Percentiles rank a stretch among this genome's conserved stretches.
These are phyloP conservation scores for Dipteronia sinensis DNA, from an alignment of 345 rosid genomes.

Conservation along the genomic window DNA sequence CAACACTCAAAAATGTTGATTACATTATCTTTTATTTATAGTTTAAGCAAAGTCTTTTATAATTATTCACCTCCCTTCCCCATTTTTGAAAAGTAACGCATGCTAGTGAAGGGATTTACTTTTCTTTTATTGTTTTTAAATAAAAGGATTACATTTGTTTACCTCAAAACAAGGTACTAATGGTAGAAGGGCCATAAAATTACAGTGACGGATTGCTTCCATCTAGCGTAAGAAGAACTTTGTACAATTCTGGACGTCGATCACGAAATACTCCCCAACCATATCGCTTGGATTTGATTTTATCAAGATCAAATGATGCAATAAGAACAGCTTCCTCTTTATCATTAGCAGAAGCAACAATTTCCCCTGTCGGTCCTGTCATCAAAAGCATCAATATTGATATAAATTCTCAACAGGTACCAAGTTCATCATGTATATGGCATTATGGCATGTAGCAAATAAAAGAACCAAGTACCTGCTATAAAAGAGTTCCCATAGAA, in stretches of 20 bases:
- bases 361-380: slow-evolving; percentile 85
- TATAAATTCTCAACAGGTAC: not conserved
- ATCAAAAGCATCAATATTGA: slow-evolving; percentile 10
- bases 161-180: slow-evolving; percentile 20
- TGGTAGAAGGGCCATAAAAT: slow-evolving; percentile 9
- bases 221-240: slow-evolving; percentile 88
- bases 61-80: not conserved
- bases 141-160: slow-evolving; percentile 12
- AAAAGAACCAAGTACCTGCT: slow-evolving; percentile 51
- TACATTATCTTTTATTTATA: not conserved
- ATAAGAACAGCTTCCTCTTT: slow-evolving; percentile 76
- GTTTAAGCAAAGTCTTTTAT: not conserved
- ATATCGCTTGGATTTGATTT: slow-evolving; percentile 70
- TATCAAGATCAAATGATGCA: slow-evolving; percentile 77
- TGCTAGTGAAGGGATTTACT: not conserved
- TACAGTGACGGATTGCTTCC: slow-evolving; percentile 47
- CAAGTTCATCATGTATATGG: slow-evolving; percentile 7
- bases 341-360: slow-evolving; percentile 69
- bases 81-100: not conserved
- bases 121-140: not conserved
- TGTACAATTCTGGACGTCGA: slow-evolving; percentile 82
- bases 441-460: not conserved
- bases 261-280: slow-evolving; percentile 95
- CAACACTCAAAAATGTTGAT: not conserved
- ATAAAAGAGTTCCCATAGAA: slow-evolving; percentile 89